These are phyloP conservation scores for Medicago arabica DNA, from an alignment of 306 rosid genomes.

Conservation along the genomic window DNA sequence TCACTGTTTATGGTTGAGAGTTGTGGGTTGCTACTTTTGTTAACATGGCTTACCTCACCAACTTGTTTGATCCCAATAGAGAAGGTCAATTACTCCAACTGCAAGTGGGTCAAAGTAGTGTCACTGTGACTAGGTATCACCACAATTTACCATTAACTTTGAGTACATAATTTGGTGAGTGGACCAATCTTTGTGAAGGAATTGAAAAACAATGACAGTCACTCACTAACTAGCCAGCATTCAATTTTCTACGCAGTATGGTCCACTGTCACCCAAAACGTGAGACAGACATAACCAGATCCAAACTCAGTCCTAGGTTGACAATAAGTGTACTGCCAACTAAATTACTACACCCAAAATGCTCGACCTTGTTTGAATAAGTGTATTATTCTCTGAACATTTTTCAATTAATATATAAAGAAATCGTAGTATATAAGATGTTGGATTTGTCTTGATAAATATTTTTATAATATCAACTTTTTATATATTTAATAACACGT, in stretches of 20 bases:
- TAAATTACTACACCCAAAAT: too few relatives aligned
- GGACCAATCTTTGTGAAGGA: slow-evolving; percentile 50
- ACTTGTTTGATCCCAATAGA: slow-evolving; percentile 56
- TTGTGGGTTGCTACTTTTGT: slow-evolving; percentile 6
- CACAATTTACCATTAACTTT: slow-evolving; percentile 52
- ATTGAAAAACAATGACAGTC: slow-evolving; percentile 50
- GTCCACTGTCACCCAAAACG: slow-evolving; percentile 48
- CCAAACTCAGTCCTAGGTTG: slow-evolving; percentile 46
- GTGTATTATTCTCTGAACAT: too few relatives aligned
- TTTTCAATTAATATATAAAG: too few relatives aligned
- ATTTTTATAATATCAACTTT: too few relatives aligned
- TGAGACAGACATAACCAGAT: slow-evolving; percentile 46
- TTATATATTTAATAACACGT: too few relatives aligned
- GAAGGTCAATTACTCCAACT: slow-evolving; percentile 83
- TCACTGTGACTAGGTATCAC: slow-evolving; percentile 40
- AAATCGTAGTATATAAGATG: too few relatives aligned
- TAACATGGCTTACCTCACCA: slow-evolving; percentile 67
- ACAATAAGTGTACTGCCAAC: slow-evolving; percentile 22
- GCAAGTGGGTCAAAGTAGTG: slow-evolving; percentile 79
- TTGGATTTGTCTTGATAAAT: too few relatives aligned
- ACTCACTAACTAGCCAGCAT: slow-evolving; percentile 44
- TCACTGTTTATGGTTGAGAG: background rate
- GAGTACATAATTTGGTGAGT: slow-evolving; percentile 48
- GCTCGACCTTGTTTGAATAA: too few relatives aligned
- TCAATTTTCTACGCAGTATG: slow-evolving; percentile 58